Percentiles rank a stretch among this genome's conserved stretches.
Evolutionary conservation across 257 asterid species (phyloP).

Genomic region (Salvia splendens): DNA sequence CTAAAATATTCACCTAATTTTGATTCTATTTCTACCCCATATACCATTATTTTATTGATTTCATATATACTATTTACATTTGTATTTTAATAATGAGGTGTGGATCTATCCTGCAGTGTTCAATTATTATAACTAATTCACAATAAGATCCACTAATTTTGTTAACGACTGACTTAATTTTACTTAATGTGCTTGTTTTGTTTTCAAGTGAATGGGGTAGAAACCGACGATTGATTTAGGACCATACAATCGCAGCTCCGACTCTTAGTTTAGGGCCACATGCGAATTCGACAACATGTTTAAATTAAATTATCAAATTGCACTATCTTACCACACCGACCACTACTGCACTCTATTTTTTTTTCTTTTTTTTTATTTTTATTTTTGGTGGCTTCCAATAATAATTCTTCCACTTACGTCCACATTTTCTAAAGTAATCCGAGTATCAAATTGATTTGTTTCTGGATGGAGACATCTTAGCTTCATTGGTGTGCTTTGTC

Average conservation of each 20-base stretch:
- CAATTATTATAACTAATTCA: neutral
- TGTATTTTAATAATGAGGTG: conserved; percentile 3
- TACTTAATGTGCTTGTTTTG: neutral
- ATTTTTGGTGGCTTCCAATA: neutral
- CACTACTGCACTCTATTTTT: neutral
- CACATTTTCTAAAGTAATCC: neutral
- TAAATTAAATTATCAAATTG: neutral
- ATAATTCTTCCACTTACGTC: neutral
- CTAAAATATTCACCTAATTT: no score
- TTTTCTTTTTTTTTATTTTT: neutral
- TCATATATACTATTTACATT: no score
- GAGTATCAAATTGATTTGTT: no score
- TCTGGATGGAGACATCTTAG: neutral
- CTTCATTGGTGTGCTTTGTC: neutral
- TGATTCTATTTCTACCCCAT: no score
- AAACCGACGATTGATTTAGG: conserved; percentile 5
- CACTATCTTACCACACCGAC: neutral
- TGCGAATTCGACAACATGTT: conserved; percentile 4
- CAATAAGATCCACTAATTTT: neutral
- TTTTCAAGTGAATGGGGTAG: neutral
- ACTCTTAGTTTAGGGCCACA: conserved; percentile 9
- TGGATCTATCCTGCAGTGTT: neutral
- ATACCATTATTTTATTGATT: no score
- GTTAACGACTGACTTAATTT: neutral
- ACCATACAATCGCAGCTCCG: conserved; percentile 10